Evolutionary conservation across 495 filamentous ascomycete species (phyloP), one percentile per base, ranked within the genome.

Genomic region (Glonium stellatum): DNA sequence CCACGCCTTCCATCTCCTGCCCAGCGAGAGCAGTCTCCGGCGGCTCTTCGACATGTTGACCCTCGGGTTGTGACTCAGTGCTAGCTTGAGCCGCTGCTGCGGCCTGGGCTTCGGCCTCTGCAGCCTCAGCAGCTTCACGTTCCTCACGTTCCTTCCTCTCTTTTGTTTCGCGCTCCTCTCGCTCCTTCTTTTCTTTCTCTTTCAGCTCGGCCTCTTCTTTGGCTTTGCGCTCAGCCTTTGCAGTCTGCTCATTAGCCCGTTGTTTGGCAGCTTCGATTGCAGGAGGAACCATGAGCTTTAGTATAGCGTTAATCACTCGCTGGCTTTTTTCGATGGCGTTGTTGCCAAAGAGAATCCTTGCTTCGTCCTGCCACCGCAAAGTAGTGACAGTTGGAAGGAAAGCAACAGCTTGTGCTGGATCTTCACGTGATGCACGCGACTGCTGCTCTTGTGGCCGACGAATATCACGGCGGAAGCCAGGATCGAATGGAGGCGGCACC

Each of bases 341-440:
- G 42, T 71, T 72, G 50, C 87, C 87, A 71, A 90, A 97, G 0
- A 97, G 76, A 71, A 97, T 82, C 59, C 86, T 85, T 12, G 91
- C 88, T 73, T 97, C 93, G 66, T 96, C 89, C 65, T 87, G 84
- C 92, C 95, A 99, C 47, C 93, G 84, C 42, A 78, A 76, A 42
- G 74, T 75, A 11, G 92, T 97, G 1, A 80, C 75, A 35, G 82
- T 80, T 18, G 88, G 78, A 22, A 78, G 75, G 72, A 96, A 96
- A 37, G 82, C 77, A 13, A 89, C 84, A 11, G 88, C 83, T 62
- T 84, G 79, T 27, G 78, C 77, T 27, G 83, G 82, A 62, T 86
- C 83, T 64, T 83, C 79, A 25, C 80, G 78, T 53, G 73, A 69
- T 22, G 76, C 68, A 62, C 79, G 61, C 25, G 76, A 67, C 13